Percentiles rank a stretch among this genome's conserved stretches.
phyloP scores from a whole-genome alignment of 2,329 filamentous ascomycete species.

The Calonectria pseudoturangicola region DNA sequence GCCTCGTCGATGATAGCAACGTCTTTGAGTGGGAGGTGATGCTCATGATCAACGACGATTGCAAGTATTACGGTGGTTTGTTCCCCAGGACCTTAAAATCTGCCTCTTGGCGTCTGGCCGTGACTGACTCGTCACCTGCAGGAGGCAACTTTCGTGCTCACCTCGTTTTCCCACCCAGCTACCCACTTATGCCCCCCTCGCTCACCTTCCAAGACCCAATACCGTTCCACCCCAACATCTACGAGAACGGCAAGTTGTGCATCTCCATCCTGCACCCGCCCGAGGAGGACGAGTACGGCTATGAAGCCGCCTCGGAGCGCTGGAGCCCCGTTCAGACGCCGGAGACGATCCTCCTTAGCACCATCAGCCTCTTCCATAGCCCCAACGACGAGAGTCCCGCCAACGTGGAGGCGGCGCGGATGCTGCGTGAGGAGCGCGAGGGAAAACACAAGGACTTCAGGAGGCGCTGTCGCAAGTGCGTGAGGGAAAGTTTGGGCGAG shows the following conservation, averaged over 20 bases:
- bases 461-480: constrained; percentile 84
- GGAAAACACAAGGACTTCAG: constrained; percentile 82
- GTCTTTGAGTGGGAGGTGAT: constrained; percentile 99
- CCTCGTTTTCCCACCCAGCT: constrained; percentile 88
- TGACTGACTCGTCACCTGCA: constrained; percentile 59
- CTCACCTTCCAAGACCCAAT: constrained; percentile 91
- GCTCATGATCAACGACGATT: constrained; percentile 97
- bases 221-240: constrained; percentile 96
- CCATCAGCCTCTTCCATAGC: constrained; percentile 92
- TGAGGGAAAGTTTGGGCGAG: constrained; percentile 87
- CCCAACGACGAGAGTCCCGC: constrained; percentile 97
- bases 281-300: constrained; percentile 94
- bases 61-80: constrained; percentile 93
- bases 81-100: constrained; percentile 46
- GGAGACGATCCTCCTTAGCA: constrained; percentile 93
- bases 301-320: constrained; percentile 91
- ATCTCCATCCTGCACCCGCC: constrained; percentile 98
- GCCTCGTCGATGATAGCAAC: constrained; percentile 88
- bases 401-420: constrained; percentile 92
- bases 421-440: constrained; percentile 87
- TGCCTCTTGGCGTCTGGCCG: constrained; percentile 8
- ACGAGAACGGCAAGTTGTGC: constrained; percentile 90
- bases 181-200: constrained; percentile 90
- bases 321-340: constrained; percentile 97
- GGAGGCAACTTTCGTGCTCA: constrained; percentile 94